phyloP scores from a whole-genome alignment of 805 yeast genomes.

The Wickerhamomyces ciferrii region DNA sequence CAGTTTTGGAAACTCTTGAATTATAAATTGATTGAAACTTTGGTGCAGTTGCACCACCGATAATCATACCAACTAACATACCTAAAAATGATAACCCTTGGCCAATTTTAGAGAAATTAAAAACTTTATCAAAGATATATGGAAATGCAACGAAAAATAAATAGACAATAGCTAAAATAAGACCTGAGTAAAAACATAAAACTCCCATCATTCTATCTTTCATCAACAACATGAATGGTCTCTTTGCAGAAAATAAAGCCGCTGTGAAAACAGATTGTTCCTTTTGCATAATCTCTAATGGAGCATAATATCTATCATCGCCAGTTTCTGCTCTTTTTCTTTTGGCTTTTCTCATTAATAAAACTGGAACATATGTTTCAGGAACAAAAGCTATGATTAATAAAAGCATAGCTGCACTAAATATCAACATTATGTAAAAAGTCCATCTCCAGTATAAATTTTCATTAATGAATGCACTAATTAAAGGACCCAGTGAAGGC shows the following conservation, averaged over 20 bases:
- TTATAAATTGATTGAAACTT: conserved; percentile 37
- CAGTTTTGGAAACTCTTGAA: conserved; percentile 38
- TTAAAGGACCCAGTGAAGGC: conserved; percentile 64
- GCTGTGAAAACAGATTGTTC: conserved; percentile 36
- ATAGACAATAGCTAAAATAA: conserved; percentile 55
- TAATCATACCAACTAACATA: conserved; percentile 43
- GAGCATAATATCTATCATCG: conserved; percentile 40
- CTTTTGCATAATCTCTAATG: conserved; percentile 32
- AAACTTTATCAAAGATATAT: conserved; percentile 48
- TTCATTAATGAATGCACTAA: conserved; percentile 50
- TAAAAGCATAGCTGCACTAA: conserved; percentile 49
- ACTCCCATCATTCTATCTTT: conserved; percentile 52
- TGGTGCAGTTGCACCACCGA: conserved; percentile 40
- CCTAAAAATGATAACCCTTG: conserved; percentile 66
- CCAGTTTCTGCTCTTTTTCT: conserved; percentile 47
- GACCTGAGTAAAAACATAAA: conserved; percentile 51
- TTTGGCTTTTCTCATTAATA: conserved; percentile 47
- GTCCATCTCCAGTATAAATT: conserved; percentile 63
- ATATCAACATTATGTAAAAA: conserved; percentile 57
- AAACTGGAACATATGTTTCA: conserved; percentile 60
- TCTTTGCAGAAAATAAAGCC: conserved; percentile 38
- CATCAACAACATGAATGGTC: conserved; percentile 45
- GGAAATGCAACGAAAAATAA: conserved; percentile 65
- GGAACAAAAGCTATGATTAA: conserved; percentile 41
- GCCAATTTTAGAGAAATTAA: conserved; percentile 44